Percentiles rank a stretch among this genome's conserved stretches.
These are phyloP conservation scores for Zygotorulaspora mrakii DNA, from an alignment of 1,139 yeast genomes.

Conservation along the genomic window DNA sequence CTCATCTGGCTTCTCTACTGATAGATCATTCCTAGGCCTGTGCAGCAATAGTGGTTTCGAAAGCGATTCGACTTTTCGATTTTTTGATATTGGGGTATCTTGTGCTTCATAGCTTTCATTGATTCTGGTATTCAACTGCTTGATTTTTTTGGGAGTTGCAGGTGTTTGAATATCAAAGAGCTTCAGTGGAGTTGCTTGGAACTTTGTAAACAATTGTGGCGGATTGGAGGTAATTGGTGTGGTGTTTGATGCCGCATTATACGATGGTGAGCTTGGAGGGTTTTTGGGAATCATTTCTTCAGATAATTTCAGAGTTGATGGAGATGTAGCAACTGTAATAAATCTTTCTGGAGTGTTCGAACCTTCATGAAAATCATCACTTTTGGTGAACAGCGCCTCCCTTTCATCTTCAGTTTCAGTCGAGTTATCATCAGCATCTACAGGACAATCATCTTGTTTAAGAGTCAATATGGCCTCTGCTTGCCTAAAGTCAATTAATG, in stretches of 20 bases:
- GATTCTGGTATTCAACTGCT: constrained; percentile 4
- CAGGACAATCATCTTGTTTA: constrained; percentile 6
- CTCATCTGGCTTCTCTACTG: constrained; percentile 9
- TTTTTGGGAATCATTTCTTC: neutral
- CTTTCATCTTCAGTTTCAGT: constrained; percentile 39
- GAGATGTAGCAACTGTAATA: constrained; percentile 17
- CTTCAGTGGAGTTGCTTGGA: constrained; percentile 7
- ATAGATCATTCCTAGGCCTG: constrained; percentile 13
- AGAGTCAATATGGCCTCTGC: constrained; percentile 20
- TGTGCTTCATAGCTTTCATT: constrained; percentile 4
- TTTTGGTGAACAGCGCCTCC: constrained; percentile 23
- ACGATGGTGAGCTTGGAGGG: neutral
- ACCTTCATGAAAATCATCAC: constrained; percentile 21
- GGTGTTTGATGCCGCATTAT: neutral
- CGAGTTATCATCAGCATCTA: constrained; percentile 29
- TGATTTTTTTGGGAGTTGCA: constrained; percentile 17
- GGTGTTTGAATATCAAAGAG: constrained; percentile 10
- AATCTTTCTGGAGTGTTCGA: constrained; percentile 14
- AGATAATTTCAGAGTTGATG: constrained; percentile 19
- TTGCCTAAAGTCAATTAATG: constrained; percentile 54
- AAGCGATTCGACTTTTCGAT: neutral
- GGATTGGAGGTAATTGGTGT: neutral
- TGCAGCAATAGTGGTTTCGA: constrained; percentile 10
- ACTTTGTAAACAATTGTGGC: neutral
- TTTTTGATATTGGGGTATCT: constrained; percentile 7